Conservation (phyloP, 1,139 yeast genomes). For the Candida smagusa region DNA sequence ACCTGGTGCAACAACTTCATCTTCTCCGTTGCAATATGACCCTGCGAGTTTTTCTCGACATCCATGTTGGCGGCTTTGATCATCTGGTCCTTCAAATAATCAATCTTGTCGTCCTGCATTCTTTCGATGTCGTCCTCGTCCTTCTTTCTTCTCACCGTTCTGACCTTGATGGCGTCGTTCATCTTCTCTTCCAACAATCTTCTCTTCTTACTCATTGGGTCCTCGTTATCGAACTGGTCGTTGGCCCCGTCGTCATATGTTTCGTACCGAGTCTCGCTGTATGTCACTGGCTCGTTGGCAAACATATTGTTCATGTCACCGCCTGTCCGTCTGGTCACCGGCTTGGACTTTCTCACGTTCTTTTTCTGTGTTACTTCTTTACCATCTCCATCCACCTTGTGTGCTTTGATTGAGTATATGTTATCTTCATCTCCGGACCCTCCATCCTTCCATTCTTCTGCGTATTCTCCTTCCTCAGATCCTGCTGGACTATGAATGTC, state of each 20-base stretch:
- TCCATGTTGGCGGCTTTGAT: slow-evolving; percentile 89
- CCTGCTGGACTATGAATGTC: neutral
- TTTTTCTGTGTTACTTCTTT: slow-evolving; percentile 36
- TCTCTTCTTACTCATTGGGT: slow-evolving; percentile 56
- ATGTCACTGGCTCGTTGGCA: slow-evolving; percentile 8
- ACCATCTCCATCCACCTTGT: slow-evolving; percentile 19
- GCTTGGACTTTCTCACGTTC: slow-evolving; percentile 29
- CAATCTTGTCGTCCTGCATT: slow-evolving; percentile 89
- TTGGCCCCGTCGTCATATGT: slow-evolving; percentile 11
- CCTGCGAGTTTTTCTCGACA: slow-evolving; percentile 75
- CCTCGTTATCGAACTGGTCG: slow-evolving; percentile 32
- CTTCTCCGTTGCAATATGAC: slow-evolving; percentile 82
- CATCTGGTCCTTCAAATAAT: slow-evolving; percentile 83
- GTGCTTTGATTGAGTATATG: slow-evolving; percentile 31
- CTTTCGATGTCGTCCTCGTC: slow-evolving; percentile 93
- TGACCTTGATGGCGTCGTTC: slow-evolving; percentile 70
- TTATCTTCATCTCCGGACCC: slow-evolving; percentile 20
- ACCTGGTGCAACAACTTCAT: slow-evolving; percentile 80
- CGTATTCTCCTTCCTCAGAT: neutral
- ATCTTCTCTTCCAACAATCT: slow-evolving; percentile 77
- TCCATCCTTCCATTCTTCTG: neutral
- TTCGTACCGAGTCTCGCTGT: slow-evolving; percentile 8
- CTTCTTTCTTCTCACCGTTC: slow-evolving; percentile 55
- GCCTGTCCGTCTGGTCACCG: slow-evolving; percentile 4
- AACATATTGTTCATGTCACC: slow-evolving; percentile 11